Evolutionary conservation across 106 monocot genomes (phyloP).

Genomic region (Apostasia shenzhenica): DNA sequence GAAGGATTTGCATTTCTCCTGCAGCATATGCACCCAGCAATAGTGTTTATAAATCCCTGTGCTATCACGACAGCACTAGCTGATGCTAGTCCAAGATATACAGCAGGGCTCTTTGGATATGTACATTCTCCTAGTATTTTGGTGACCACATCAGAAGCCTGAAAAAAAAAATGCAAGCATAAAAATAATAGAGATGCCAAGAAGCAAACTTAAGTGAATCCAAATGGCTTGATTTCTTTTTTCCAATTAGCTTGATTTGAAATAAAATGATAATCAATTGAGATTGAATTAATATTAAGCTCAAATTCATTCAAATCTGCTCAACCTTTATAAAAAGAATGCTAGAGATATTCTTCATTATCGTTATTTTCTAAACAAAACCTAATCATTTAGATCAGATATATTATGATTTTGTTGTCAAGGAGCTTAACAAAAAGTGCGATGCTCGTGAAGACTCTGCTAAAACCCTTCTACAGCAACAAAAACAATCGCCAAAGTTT

Average conservation of each 20-base stretch:
- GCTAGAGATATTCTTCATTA: too few relatives aligned
- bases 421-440: too few relatives aligned
- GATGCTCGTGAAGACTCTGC: too few relatives aligned
- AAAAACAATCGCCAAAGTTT: too few relatives aligned
- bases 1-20: conserved; percentile 44
- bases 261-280: neutral
- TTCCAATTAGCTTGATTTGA: neutral
- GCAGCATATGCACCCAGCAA: conserved; percentile 93
- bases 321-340: too few relatives aligned
- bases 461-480: too few relatives aligned
- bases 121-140: conserved; percentile 27
- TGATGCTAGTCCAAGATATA: conserved; percentile 55
- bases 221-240: too few relatives aligned
- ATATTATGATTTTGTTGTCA: too few relatives aligned
- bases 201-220: neutral
- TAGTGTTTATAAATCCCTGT: conserved; percentile 62
- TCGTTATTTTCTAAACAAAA: too few relatives aligned
- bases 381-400: too few relatives aligned
- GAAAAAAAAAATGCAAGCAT: conserved; percentile 1
- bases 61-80: conserved; percentile 61
- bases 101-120: conserved; percentile 76
- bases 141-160: conserved; percentile 60
- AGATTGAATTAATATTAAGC: neutral
- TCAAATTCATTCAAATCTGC: neutral
- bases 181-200: neutral